Evolutionary conservation across 148 eudicot genomes (phyloP).

Genomic region (Chenopodium berlandieri): DNA sequence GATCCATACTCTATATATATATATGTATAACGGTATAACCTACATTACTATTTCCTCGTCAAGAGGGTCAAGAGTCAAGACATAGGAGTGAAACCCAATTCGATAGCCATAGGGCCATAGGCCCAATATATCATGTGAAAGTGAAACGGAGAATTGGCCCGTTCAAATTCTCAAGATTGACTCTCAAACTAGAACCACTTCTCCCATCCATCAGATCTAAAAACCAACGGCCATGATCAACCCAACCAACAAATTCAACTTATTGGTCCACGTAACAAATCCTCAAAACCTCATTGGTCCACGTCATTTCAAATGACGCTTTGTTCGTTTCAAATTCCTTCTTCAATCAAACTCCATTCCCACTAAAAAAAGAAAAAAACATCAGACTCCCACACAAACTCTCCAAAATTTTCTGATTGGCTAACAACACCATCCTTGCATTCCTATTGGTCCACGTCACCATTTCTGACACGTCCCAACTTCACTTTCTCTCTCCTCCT

Average conservation of each 20-base stretch:
- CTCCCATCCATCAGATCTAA: not conserved
- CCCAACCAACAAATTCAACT: constrained; percentile 18
- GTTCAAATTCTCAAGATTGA: not conserved
- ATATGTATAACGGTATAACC: too few relatives aligned
- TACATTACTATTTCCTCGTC: too few relatives aligned
- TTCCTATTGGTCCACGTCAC: constrained; percentile 59
- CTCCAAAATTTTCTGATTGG: constrained; percentile 26
- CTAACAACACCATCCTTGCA: not conserved
- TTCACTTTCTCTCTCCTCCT: constrained; percentile 5
- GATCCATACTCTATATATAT: too few relatives aligned
- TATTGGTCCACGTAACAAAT: constrained; percentile 12
- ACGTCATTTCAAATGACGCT: constrained; percentile 39
- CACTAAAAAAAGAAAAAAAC: not conserved
- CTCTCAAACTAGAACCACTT: not conserved
- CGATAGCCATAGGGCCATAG: not conserved
- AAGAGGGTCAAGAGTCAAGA: too few relatives aligned
- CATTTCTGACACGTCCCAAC: constrained; percentile 35
- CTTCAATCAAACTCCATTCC: not conserved
- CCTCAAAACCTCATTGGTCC: constrained; percentile 33
- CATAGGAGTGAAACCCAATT: too few relatives aligned
- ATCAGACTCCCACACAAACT: not conserved
- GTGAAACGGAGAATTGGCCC: not conserved
- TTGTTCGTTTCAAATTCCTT: not conserved
- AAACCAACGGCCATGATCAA: constrained; percentile 22
- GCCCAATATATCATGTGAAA: not conserved